phyloP scores from a whole-genome alignment of 192 early-diverging fungal genomes.

The Pecoramyces ruminantium region DNA sequence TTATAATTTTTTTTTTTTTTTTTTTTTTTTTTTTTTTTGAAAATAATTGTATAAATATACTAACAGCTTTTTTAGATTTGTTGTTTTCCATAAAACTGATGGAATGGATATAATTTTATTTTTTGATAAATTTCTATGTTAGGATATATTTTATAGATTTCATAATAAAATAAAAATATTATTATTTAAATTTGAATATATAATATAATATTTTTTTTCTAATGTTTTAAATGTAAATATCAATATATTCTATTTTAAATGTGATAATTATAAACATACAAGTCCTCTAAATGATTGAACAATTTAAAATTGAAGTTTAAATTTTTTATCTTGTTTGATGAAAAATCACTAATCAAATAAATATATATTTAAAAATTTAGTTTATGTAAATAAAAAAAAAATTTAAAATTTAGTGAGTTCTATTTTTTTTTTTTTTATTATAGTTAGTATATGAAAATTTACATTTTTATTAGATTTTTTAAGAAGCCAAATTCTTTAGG shows the following conservation, averaged over 20 bases:
- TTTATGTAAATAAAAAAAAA: background rate
- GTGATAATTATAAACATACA: background rate
- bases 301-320: background rate
- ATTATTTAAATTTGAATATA: no score
- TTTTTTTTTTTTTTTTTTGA: no score
- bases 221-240: no score
- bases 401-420: no score
- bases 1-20: no score
- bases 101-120: background rate
- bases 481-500: background rate
- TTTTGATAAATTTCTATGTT: background rate
- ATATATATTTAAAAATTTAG: background rate
- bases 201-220: no score
- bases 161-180: no score
- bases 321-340: background rate
- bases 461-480: background rate
- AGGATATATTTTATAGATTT: no score
- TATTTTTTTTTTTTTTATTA: no score
- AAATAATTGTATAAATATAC: no score
- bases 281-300: background rate
- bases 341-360: background rate
- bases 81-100: background rate
- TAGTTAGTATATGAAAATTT: no score
- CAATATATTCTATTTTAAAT: no score
- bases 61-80: background rate